Percentiles rank a stretch among this genome's conserved stretches.
phyloP scores from a whole-genome alignment of 441 rosid genomes.

The Croton laevigatus region DNA sequence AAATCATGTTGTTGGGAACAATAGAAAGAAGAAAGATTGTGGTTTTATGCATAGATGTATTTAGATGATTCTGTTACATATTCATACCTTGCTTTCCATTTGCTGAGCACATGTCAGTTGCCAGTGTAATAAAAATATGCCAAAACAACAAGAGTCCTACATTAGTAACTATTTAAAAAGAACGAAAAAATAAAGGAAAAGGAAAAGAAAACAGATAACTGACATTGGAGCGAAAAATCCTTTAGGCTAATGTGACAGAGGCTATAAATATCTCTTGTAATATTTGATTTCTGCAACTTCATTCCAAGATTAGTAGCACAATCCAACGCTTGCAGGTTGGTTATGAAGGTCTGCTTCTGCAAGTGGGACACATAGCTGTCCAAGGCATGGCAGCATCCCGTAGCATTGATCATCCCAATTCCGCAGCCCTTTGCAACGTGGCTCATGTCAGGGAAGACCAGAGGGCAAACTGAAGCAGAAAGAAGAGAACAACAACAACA shows the following conservation, averaged over 20 bases:
- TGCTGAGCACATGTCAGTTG: constrained; percentile 27
- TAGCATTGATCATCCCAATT: constrained; percentile 43
- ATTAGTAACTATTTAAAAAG: constrained; percentile 25
- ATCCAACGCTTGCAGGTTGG: constrained; percentile 91
- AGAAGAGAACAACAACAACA: no score
- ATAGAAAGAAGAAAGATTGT: not conserved
- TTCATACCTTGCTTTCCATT: constrained; percentile 51
- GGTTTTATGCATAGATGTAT: not conserved
- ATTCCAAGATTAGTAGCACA: constrained; percentile 72
- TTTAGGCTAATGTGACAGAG: constrained; percentile 85
- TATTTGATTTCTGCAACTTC: constrained; percentile 64
- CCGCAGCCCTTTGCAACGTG: constrained; percentile 62
- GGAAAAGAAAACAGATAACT: constrained; percentile 6
- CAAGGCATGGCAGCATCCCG: constrained; percentile 78
- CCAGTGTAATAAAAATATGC: constrained; percentile 4
- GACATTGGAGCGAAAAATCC: constrained; percentile 98
- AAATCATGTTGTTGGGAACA: not conserved
- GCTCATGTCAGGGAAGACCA: constrained; percentile 70
- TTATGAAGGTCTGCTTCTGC: constrained; percentile 84
- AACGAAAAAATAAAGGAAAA: not conserved
- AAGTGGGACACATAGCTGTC: constrained; percentile 80
- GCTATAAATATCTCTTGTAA: constrained; percentile 60
- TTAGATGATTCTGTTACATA: constrained; percentile 6
- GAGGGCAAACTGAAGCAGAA: constrained; percentile 76
- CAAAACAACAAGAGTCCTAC: constrained; percentile 5